Evolutionary conservation across 1,284 basidiomycete genomes (phyloP), one percentile per base, ranked within the genome.

Genomic region (Rhodotorula mucilaginosa): DNA sequence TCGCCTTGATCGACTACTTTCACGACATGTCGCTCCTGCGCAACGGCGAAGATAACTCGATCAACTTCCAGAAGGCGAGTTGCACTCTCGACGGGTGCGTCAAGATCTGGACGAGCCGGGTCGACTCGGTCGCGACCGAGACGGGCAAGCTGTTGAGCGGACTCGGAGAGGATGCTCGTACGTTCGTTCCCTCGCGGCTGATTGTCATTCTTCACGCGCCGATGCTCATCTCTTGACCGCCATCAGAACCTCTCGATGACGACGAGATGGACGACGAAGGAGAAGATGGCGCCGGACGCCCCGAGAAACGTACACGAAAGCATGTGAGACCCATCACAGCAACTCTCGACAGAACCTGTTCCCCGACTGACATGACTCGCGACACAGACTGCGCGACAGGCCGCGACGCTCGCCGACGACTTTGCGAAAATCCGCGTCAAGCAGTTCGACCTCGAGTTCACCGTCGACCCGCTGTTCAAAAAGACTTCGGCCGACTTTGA

Each of bases 401-500:
- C 76, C 26, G 73, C 90, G 0, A 95, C 93, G 0, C 85, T 97
- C 10, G 93, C 90, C 66, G 94, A 94, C 80, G 89, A 89, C 73
- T 87, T 88, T 39, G 82, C 87, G 7, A 89, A 93, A 73, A 85
- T 99, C 47, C 88, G 89, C 77, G 90, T 88, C 82, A 97, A 98
- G 85, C 54, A 71, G 21, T 85, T 93, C 58, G 93, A 97, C 74
- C 86, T 96, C 46, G 97, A 98, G 80, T 97, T 97, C 82, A 90
- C 89, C 58, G 93, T 98, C 54, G 96, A 99, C 80, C 97, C 96
- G 2, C 84, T 99, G 46, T 99, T 99, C 85, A 92, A 89, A 82
- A 99, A 99, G 85, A 99, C 97, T 0, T 94, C 90, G 75, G 97
- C 93, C 29, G 97, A 99, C 80, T 99, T 99, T 80, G 96, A 99